Evolutionary conservation across 148 eudicot species (phyloP).

Genomic region (Oxyria digyna): DNA sequence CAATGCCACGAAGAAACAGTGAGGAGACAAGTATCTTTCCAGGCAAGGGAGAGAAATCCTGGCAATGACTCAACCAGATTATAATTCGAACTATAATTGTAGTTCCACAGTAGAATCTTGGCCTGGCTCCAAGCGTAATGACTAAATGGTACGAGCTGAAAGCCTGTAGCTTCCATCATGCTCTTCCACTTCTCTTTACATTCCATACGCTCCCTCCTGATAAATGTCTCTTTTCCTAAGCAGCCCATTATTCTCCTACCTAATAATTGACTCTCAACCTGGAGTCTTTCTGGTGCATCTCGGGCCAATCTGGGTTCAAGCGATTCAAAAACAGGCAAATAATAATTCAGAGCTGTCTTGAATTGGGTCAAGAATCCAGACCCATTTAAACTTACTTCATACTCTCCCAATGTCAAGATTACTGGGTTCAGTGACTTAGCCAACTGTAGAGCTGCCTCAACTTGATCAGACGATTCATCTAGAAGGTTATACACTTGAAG

Average conservation of each 20-base stretch:
- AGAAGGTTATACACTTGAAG: conserved; percentile 63
- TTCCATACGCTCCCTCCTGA: conserved; percentile 46
- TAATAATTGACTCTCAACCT: conserved; percentile 41
- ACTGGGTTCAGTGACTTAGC: conserved; percentile 61
- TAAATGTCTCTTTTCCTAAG: conserved; percentile 22
- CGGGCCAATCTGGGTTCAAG: conserved; percentile 56
- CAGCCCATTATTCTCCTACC: conserved; percentile 51
- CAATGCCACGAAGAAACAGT: conserved; percentile 86
- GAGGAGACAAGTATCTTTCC: conserved; percentile 66
- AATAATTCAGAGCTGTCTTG: conserved; percentile 45
- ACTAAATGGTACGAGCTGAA: conserved; percentile 47
- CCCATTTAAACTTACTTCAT: conserved; percentile 65
- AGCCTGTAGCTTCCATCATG: conserved; percentile 60
- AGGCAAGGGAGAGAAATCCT: conserved; percentile 71
- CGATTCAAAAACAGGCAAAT: conserved; percentile 61
- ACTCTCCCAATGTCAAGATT: conserved; percentile 70
- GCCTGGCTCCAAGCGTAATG: conserved; percentile 88
- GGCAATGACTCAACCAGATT: conserved; percentile 37
- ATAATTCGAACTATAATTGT: conserved; percentile 50
- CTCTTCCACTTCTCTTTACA: conserved; percentile 53
- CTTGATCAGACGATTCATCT: conserved; percentile 28
- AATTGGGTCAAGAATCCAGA: conserved; percentile 42
- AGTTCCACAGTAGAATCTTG: conserved; percentile 58
- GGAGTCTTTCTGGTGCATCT: conserved; percentile 48
- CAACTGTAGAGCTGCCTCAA: conserved; percentile 42